phyloP scores from a whole-genome alignment of 2,329 filamentous ascomycete species.

The Lasiodiplodia sp. region DNA sequence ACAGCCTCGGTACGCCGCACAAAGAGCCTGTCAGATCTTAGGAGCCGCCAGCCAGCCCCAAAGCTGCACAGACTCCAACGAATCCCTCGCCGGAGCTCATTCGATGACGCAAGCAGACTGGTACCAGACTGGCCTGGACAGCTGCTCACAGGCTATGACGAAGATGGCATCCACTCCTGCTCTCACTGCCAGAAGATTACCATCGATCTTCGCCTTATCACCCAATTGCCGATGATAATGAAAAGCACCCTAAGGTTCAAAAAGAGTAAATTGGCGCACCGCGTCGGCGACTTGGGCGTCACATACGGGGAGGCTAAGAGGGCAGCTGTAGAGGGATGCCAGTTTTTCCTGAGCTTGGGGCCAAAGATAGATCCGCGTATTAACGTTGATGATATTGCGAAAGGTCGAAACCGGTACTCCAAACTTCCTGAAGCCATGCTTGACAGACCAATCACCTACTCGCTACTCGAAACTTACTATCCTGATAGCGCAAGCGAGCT shows the following conservation, averaged over 20 bases:
- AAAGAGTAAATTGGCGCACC: not conserved
- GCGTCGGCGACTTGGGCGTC: not conserved
- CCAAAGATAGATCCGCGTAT: not conserved
- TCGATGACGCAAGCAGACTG: not conserved
- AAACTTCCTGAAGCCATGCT: not conserved
- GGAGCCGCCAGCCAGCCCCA: too few relatives aligned
- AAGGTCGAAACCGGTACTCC: not conserved
- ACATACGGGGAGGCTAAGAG: not conserved
- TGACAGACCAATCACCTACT: not conserved
- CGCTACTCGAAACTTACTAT: rapidly evolving
- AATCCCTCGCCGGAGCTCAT: not conserved
- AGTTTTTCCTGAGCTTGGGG: not conserved
- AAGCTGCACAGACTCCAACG: not conserved
- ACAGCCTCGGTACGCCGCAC: not conserved
- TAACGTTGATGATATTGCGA: not conserved
- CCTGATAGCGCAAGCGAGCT: rapidly evolving
- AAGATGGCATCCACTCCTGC: not conserved
- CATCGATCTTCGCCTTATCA: not conserved
- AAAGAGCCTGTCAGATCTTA: not conserved
- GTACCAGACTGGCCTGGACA: not conserved
- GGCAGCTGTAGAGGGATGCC: not conserved
- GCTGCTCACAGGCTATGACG: not conserved
- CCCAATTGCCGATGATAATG: too few relatives aligned
- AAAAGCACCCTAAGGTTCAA: too few relatives aligned
- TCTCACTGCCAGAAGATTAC: not conserved